These are phyloP conservation scores for Sechiopsis laciniata DNA, from an alignment of 306 rosid genomes.

Conservation along the genomic window DNA sequence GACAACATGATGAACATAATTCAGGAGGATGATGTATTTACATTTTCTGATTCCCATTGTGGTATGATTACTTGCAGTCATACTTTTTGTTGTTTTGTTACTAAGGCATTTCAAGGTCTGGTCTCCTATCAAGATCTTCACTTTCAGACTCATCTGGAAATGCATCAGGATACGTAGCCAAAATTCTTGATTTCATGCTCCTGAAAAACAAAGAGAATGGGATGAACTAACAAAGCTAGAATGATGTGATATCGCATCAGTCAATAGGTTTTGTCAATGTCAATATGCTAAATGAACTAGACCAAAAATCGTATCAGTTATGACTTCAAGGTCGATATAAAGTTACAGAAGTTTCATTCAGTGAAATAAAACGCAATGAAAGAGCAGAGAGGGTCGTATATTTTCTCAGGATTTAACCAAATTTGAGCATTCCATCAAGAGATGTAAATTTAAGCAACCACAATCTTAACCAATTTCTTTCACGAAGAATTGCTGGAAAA, in stretches of 20 bases:
- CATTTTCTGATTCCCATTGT: background rate
- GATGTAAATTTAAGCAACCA: background rate
- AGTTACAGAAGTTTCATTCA: background rate
- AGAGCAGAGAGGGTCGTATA: background rate
- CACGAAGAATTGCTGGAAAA: background rate
- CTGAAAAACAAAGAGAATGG: slow-evolving; percentile 30
- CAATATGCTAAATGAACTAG: background rate
- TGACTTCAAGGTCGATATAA: background rate
- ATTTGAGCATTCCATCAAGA: background rate
- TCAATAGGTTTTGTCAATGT: background rate
- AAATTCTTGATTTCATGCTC: slow-evolving; percentile 71
- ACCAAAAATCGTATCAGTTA: background rate
- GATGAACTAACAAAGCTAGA: background rate
- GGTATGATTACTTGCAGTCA: background rate
- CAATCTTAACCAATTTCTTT: background rate
- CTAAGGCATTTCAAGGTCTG: slow-evolving; percentile 79
- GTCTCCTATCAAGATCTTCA: slow-evolving; percentile 61
- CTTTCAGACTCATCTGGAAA: slow-evolving; percentile 50
- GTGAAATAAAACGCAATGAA: background rate
- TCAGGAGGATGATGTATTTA: slow-evolving; percentile 4
- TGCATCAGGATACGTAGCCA: slow-evolving; percentile 73
- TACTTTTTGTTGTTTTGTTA: slow-evolving; percentile 25
- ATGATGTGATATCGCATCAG: background rate
- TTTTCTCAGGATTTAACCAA: too few relatives aligned
- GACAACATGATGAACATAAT: background rate